Percentiles rank a stretch among this genome's conserved stretches.
phyloP scores from a whole-genome alignment of 1,284 basidiomycete genomes.

The Chondrostereum purpureum region DNA sequence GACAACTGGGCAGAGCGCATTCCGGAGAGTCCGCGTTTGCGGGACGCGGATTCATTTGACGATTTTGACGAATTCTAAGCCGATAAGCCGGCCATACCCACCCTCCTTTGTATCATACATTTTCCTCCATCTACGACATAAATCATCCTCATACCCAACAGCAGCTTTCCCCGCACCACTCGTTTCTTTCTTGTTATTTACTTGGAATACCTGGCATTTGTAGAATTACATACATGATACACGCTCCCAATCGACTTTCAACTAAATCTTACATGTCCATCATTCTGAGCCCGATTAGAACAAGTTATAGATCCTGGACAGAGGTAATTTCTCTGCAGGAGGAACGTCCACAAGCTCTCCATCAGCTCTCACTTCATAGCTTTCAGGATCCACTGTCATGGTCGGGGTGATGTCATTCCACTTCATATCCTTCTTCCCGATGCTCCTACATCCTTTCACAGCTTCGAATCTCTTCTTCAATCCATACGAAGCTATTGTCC shows the following conservation, averaged over 20 bases:
- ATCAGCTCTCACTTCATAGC: constrained; percentile 81
- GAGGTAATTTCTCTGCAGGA: constrained; percentile 65
- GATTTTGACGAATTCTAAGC: neutral
- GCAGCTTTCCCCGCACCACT: too few relatives aligned
- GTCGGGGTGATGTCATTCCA: constrained; percentile 78
- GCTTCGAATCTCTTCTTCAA: constrained; percentile 72
- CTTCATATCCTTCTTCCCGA: constrained; percentile 91
- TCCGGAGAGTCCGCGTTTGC: neutral
- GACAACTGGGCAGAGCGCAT: neutral
- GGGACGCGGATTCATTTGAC: neutral
- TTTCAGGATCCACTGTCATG: constrained; percentile 90
- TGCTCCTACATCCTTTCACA: constrained; percentile 70
- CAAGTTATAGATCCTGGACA: constrained; percentile 68
- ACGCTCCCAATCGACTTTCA: too few relatives aligned
- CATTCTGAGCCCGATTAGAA: constrained; percentile 42
- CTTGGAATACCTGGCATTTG: too few relatives aligned
- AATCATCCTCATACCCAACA: too few relatives aligned
- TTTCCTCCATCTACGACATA: too few relatives aligned
- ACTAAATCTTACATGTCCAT: too few relatives aligned
- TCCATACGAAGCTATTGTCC: constrained; percentile 62
- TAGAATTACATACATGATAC: too few relatives aligned
- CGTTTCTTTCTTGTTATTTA: too few relatives aligned
- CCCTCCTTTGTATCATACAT: neutral
- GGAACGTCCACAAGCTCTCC: constrained; percentile 71
- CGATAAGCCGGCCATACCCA: too few relatives aligned